Evolutionary conservation across 176 grass and related monocot species (phyloP).

Genomic region (Oryza nivara): DNA sequence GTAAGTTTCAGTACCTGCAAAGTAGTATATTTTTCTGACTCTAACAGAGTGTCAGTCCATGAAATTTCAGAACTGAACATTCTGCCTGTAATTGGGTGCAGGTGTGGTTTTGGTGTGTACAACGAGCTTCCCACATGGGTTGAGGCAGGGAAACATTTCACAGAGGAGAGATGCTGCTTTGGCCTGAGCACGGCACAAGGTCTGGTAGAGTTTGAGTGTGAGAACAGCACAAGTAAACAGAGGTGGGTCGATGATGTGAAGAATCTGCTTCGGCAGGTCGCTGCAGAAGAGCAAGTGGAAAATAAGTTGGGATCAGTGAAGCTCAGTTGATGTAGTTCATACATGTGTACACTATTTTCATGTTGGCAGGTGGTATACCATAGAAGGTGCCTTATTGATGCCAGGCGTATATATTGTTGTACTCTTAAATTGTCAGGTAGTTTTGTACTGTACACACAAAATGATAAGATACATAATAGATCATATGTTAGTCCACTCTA

Average conservation of each 20-base stretch:
- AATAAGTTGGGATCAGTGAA: constrained; percentile 53
- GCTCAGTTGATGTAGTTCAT: constrained; percentile 41
- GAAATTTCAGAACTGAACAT: neutral
- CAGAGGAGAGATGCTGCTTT: constrained; percentile 61
- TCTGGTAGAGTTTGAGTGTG: constrained; percentile 80
- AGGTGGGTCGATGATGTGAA: constrained; percentile 90
- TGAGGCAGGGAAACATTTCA: constrained; percentile 50
- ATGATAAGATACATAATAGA: constrained; percentile 5
- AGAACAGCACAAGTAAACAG: constrained; percentile 61
- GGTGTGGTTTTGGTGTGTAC: constrained; percentile 85
- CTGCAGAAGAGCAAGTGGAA: constrained; percentile 46
- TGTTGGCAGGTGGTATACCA: constrained; percentile 16
- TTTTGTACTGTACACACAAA: constrained; percentile 37
- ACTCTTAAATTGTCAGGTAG: neutral
- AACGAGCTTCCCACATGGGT: constrained; percentile 80
- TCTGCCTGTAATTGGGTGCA: constrained; percentile 28
- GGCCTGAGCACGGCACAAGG: constrained; percentile 87
- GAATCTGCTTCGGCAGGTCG: constrained; percentile 74
- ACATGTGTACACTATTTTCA: neutral
- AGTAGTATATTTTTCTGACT: constrained; percentile 3
- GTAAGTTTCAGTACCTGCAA: constrained; percentile 46
- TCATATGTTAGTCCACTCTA: constrained; percentile 11
- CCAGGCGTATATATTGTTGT: constrained; percentile 35
- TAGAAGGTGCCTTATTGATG: neutral
- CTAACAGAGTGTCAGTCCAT: neutral